A percentile compares a stretch with the other conserved stretches of the same genome.
phyloP scores from a whole-genome alignment of 2,329 filamentous ascomycete genomes.

The Cyphellophora europaea region DNA sequence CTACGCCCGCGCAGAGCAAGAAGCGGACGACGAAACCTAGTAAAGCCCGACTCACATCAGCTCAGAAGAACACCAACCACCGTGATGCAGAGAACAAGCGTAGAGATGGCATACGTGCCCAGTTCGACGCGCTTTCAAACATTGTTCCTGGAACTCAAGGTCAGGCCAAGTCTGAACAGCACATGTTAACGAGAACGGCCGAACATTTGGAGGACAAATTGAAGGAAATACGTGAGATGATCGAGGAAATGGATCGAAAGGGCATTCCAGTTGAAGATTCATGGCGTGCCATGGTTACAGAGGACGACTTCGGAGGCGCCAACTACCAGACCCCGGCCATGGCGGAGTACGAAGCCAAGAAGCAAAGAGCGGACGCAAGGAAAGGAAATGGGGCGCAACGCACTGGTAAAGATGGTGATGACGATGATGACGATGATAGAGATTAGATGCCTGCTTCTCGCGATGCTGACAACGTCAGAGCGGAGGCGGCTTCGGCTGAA shows the following conservation, averaged over 20 bases:
- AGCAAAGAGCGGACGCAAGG: slow-evolving; percentile 9
- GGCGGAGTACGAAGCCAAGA: slow-evolving; percentile 15
- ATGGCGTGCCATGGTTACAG: slow-evolving; percentile 6
- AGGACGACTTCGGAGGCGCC: slow-evolving; percentile 15
- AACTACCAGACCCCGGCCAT: slow-evolving; percentile 13
- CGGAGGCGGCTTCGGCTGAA: too few relatives aligned
- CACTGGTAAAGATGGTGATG: slow-evolving; percentile 6
- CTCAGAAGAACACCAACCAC: slow-evolving; percentile 66
- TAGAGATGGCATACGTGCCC: slow-evolving; percentile 66
- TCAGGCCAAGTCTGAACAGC: slow-evolving; percentile 73
- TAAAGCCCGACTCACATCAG: slow-evolving; percentile 57
- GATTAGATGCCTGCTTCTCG: too few relatives aligned
- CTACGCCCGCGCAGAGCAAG: slow-evolving; percentile 6
- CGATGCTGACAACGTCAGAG: too few relatives aligned
- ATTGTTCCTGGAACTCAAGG: slow-evolving; percentile 75
- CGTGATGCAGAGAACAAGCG: slow-evolving; percentile 58
- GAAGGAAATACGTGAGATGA: slow-evolving; percentile 49
- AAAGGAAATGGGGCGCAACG: slow-evolving; percentile 3
- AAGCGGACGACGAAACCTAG: slow-evolving; percentile 30
- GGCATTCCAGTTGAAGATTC: slow-evolving; percentile 11
- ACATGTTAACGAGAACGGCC: slow-evolving; percentile 66
- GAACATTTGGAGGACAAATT: slow-evolving; percentile 56
- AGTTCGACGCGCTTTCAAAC: slow-evolving; percentile 71
- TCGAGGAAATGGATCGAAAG: slow-evolving; percentile 24
- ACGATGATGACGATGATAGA: too few relatives aligned